A percentile compares a stretch with the other conserved stretches of the same genome.
These are phyloP conservation scores for Micractinium conductrix DNA, from an alignment of 139 green algal species.

Conservation along the genomic window DNA sequence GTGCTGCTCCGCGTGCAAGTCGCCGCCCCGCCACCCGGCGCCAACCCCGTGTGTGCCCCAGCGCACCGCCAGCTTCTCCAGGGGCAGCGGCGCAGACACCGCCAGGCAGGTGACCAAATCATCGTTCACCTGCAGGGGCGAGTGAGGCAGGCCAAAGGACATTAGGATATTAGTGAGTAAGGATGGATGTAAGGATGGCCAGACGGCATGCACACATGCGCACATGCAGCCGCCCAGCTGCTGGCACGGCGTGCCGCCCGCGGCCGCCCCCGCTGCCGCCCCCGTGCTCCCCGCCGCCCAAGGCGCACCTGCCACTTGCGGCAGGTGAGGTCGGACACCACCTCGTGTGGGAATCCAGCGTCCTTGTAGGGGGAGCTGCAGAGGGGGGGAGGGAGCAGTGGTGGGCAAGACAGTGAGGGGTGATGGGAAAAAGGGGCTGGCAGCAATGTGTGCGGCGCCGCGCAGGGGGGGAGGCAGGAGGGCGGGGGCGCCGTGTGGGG, in stretches of 20 bases:
- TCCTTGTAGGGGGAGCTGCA: constrained; percentile 18
- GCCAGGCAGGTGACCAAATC: constrained; percentile 58
- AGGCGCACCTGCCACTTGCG: constrained; percentile 43
- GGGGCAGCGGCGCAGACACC: constrained; percentile 51
- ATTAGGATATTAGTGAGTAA: too few species aligned
- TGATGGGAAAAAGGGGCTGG: background rate
- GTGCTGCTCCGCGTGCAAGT: too few species aligned
- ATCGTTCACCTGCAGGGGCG: constrained; percentile 52
- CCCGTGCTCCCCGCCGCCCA: background rate
- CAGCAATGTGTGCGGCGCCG: too few species aligned
- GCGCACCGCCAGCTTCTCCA: constrained; percentile 53
- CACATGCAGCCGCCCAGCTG: too few species aligned
- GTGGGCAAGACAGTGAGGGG: background rate
- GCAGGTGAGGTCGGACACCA: constrained; percentile 49
- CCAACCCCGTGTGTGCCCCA: background rate
- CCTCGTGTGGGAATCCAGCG: constrained; percentile 13
- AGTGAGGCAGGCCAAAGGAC: background rate
- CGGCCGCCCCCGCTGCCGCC: background rate
- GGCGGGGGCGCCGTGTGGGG: too few species aligned
- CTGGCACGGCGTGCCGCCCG: too few species aligned
- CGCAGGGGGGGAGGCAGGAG: too few species aligned
- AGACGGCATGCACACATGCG: too few species aligned
- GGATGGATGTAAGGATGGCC: too few species aligned
- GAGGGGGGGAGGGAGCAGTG: background rate
- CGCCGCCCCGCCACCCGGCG: background rate